Evolutionary conservation across 306 rosid species (phyloP).

Genomic region (Cucurbita ficifolia): DNA sequence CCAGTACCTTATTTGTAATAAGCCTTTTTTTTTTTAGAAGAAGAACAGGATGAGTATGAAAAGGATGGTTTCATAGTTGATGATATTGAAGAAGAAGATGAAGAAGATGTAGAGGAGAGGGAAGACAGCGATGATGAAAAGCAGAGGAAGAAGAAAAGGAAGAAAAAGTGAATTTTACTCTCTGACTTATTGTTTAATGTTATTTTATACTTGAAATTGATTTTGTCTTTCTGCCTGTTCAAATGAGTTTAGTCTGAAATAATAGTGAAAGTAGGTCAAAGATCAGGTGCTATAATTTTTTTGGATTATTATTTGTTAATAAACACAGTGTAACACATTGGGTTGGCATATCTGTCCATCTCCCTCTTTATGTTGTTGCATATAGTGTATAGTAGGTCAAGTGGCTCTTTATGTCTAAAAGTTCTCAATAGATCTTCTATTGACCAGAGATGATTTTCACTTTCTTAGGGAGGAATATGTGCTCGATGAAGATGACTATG

Average conservation of each 20-base stretch:
- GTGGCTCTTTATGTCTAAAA: not conserved
- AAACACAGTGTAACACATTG: not conserved
- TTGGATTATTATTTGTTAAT: not conserved
- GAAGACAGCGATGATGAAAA: constrained; percentile 80
- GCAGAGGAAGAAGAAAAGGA: constrained; percentile 85
- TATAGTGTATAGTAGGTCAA: not conserved
- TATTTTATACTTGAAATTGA: not conserved
- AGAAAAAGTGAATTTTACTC: constrained; percentile 49
- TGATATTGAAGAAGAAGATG: constrained; percentile 79
- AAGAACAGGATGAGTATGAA: constrained; percentile 93
- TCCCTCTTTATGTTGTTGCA: not conserved
- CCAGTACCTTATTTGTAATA: not conserved
- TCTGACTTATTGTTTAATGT: not conserved
- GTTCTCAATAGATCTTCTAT: not conserved
- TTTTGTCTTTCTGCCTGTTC: not conserved
- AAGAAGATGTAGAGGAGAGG: constrained; percentile 62
- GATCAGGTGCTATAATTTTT: not conserved
- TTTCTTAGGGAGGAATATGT: constrained; percentile 70
- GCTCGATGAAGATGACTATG: constrained; percentile 96
- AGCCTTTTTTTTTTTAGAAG: constrained; percentile 22
- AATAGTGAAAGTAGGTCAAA: not conserved
- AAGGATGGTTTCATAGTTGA: constrained; percentile 95
- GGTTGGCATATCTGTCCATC: not conserved
- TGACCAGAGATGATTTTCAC: not conserved
- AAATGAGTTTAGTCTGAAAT: not conserved